Conservation (phyloP, 1,139 yeast genomes). For the Pneumocystis canis region DNA sequence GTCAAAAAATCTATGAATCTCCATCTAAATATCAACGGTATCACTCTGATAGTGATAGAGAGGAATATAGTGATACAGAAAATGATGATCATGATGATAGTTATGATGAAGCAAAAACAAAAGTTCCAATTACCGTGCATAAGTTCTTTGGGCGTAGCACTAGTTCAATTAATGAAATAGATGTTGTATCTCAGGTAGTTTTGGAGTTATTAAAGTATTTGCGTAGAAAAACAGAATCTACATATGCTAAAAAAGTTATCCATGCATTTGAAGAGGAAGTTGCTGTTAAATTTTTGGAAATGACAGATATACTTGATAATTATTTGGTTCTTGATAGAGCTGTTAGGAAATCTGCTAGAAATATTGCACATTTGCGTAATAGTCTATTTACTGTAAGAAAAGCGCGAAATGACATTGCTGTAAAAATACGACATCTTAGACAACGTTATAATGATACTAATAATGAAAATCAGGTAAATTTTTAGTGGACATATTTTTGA, state of each 20-base stretch:
- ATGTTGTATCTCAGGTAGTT: not conserved
- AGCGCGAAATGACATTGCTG: not conserved
- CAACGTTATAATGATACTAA: not conserved
- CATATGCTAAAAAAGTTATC: not conserved
- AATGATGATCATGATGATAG: not conserved
- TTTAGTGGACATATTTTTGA: not conserved
- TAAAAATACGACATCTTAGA: not conserved
- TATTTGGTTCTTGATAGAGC: not conserved
- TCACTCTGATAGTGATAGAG: not conserved
- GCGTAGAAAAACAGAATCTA: not conserved
- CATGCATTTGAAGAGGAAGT: not conserved
- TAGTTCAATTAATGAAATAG: not conserved
- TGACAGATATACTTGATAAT: not conserved
- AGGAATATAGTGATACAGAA: not conserved
- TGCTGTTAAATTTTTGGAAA: not conserved
- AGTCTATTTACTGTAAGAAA: not conserved
- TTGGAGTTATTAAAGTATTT: not conserved
- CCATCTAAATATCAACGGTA: not conserved
- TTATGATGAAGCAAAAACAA: not conserved
- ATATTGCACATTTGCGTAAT: not conserved
- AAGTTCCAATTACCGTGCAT: not conserved
- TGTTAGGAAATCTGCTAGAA: not conserved
- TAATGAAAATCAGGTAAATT: not conserved
- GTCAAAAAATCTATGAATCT: not conserved
- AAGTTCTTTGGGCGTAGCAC: not conserved